Evolutionary conservation across 2,329 filamentous ascomycete genomes (phyloP), one percentile per base, ranked within the genome.

Genomic region (Grosmannia serpens): DNA sequence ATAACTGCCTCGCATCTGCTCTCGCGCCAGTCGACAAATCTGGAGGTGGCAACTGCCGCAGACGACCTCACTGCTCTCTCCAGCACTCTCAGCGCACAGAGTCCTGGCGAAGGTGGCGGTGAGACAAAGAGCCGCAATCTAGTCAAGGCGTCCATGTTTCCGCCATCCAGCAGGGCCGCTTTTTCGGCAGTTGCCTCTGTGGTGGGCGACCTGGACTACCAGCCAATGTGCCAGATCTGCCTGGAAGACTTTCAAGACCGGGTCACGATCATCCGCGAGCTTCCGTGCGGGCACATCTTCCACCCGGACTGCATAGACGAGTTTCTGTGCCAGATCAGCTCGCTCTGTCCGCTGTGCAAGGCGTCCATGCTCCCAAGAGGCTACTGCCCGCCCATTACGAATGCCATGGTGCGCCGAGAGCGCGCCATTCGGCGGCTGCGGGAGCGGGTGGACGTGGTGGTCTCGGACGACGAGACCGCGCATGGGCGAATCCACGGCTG

Each of bases 211-310:
- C 55, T 64, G 22, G 78, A 88, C 64, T 83, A 85, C 24, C 94
- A 97, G 68, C 85, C 89, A 0, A 85, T 81, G 2, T 97, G 94
- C 68, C 84, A 89, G n/a, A 96, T 97, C 57, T 99, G 94, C 68
- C 78, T 95, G 1, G 88, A 90, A 58, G 83, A 89, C 60, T 97
- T 89, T 67, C 79, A 87, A 31, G 80, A 84, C 20, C 80, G 82
- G 44, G 73, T 78, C 22, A 87, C 88, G 0, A 81, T 84, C 24
- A 91, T 97, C 58, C 87, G 91, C 58, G 88, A 96, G 71, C 77
- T 97, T 3, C 84, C 89, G 0, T 99, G 94, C 65, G 85, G 87
- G 0, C 94, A 99, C 69, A 92, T 97, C 59, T 99, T 91, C 71
- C 92, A 99, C 64, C 87, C 89, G 0, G 86, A 88, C 63, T 99